These are phyloP conservation scores for Rhododendron mucronatum DNA, from an alignment of 148 eudicot genomes.

Conservation along the genomic window DNA sequence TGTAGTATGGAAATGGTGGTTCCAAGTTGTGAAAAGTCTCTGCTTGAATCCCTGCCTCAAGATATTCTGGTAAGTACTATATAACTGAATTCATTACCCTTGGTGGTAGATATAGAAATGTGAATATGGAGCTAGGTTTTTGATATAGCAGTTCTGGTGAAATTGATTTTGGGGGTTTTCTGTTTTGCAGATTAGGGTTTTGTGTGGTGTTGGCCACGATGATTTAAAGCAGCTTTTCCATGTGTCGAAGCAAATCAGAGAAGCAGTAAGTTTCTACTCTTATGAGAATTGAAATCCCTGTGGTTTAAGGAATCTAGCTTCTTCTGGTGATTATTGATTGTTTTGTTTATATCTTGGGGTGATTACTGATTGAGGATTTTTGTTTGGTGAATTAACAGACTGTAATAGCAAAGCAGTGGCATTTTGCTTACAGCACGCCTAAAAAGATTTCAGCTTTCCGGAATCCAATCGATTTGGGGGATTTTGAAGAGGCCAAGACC, in stretches of 20 bases:
- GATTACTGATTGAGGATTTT: neutral
- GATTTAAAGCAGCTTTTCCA: slow-evolving; percentile 63
- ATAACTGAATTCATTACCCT: neutral
- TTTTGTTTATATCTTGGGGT: neutral
- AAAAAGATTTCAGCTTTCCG: slow-evolving; percentile 39
- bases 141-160: neutral
- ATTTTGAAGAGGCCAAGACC: slow-evolving; percentile 29
- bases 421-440: slow-evolving; percentile 70
- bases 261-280: slow-evolving; percentile 43
- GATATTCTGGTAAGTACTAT: slow-evolving; percentile 55
- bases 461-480: slow-evolving; percentile 26
- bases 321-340: neutral
- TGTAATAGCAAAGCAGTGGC: slow-evolving; percentile 47
- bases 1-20: slow-evolving; percentile 13
- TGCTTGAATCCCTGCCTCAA: slow-evolving; percentile 65
- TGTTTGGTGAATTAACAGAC: slow-evolving; percentile 35
- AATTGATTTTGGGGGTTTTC: neutral
- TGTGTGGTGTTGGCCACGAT: slow-evolving; percentile 76
- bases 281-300: neutral
- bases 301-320: neutral
- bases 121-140: neutral
- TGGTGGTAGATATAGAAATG: neutral
- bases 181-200: slow-evolving; percentile 53
- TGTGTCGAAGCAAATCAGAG: slow-evolving; percentile 58
- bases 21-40: slow-evolving; percentile 18